Evolutionary conservation across 1,139 yeast genomes (phyloP).

Genomic region (Debaryomycetaceae sp.): DNA sequence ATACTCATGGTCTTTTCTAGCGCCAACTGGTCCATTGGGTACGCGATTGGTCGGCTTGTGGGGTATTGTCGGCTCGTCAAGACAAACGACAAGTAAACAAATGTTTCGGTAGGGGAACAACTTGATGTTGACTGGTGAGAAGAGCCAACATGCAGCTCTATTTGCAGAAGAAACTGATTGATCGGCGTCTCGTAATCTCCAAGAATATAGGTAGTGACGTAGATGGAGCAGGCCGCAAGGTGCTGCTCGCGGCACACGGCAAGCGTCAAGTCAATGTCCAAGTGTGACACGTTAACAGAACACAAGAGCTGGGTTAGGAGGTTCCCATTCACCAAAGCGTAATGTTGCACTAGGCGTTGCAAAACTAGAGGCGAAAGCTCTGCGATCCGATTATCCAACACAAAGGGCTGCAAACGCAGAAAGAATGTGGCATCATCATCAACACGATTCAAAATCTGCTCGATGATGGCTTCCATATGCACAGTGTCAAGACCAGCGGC

Average conservation of each 20-base stretch:
- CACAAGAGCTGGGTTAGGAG: conserved; percentile 57
- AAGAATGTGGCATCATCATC: conserved; percentile 32
- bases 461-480: conserved; percentile 8
- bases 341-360: conserved; percentile 44
- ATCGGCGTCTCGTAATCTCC: conserved; percentile 63
- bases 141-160: background rate
- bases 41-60: conserved; percentile 38
- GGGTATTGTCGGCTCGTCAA: conserved; percentile 76
- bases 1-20: conserved; percentile 40
- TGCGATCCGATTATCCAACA: conserved; percentile 35
- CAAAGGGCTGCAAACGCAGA: conserved; percentile 36
- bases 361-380: conserved; percentile 53
- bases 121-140: conserved; percentile 10
- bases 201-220: conserved; percentile 57
- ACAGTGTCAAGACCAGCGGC: conserved; percentile 11
- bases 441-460: conserved; percentile 32
- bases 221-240: conserved; percentile 50
- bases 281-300: conserved; percentile 46
- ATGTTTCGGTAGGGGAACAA: conserved; percentile 23
- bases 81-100: conserved; percentile 54
- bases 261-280: conserved; percentile 67
- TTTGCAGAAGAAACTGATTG: conserved; percentile 32
- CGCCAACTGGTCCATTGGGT: conserved; percentile 18
- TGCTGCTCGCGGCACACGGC: conserved; percentile 44
- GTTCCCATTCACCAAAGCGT: conserved; percentile 26